Evolutionary conservation across 768 basidiomycete genomes (phyloP).

Genomic region (Amanita exitialis): DNA sequence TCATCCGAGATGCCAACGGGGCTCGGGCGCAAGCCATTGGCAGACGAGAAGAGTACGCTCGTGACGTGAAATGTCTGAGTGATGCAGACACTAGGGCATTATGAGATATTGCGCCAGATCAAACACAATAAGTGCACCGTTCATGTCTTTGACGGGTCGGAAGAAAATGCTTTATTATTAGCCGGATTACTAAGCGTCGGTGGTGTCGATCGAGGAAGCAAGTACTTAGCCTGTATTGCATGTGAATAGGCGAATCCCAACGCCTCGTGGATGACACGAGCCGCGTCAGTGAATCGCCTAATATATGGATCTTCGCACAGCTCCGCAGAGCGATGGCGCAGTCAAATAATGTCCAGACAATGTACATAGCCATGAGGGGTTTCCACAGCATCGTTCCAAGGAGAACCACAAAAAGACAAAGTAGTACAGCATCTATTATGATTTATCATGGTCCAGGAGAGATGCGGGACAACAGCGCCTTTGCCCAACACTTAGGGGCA

Average conservation of each 20-base stretch:
- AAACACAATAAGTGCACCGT: neutral
- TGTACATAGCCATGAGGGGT: neutral
- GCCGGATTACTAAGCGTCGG: neutral
- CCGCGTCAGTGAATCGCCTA: too few species aligned
- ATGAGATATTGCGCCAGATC: neutral
- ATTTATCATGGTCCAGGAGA: neutral
- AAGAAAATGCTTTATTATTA: neutral
- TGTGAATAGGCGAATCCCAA: too few species aligned
- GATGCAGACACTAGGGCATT: neutral
- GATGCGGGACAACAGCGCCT: neutral
- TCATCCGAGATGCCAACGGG: neutral
- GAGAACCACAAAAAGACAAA: too few species aligned
- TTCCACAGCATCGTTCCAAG: too few species aligned
- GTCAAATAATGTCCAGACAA: neutral
- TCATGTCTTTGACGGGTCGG: neutral
- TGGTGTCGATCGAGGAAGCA: neutral
- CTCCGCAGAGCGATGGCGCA: neutral
- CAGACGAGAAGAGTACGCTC: neutral
- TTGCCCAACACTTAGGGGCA: neutral
- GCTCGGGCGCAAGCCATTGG: neutral
- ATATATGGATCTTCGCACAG: neutral
- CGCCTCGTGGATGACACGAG: too few species aligned
- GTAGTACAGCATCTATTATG: too few species aligned
- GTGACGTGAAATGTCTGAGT: neutral
- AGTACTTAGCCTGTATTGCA: too few species aligned